Conservation (phyloP, 345 rosid species). For the Raphanus sativus region DNA sequence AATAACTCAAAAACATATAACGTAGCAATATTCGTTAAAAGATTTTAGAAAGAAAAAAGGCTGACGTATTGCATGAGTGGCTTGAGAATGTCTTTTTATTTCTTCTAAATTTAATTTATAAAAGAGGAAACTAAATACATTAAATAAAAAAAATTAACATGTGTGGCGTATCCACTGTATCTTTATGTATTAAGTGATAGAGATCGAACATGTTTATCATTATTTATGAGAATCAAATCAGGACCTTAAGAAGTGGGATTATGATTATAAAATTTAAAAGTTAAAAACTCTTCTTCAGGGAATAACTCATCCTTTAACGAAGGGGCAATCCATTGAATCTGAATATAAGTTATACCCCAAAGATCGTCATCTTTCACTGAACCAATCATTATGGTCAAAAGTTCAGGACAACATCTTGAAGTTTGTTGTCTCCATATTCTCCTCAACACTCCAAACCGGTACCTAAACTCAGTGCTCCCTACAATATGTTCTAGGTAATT, state of each 20-base stretch:
- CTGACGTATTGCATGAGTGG: background rate
- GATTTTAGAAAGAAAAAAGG: background rate
- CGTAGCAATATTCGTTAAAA: background rate
- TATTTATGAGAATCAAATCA: background rate
- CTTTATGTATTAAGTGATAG: background rate
- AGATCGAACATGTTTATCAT: conserved; percentile 10
- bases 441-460: conserved; percentile 86
- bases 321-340: conserved; percentile 97
- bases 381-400: conserved; percentile 62
- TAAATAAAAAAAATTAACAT: background rate
- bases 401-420: conserved; percentile 60
- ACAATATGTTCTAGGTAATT: conserved; percentile 44
- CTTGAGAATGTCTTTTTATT: background rate
- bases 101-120: background rate
- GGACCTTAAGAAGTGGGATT: background rate
- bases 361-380: conserved; percentile 73
- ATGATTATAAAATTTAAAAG: background rate
- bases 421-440: conserved; percentile 54
- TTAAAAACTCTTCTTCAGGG: conserved; percentile 55
- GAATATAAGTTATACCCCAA: conserved; percentile 83
- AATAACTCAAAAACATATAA: background rate
- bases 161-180: background rate
- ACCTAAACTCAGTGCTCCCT: conserved; percentile 56
- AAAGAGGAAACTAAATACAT: background rate
- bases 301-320: conserved; percentile 75